Evolutionary conservation across 1,284 basidiomycete species (phyloP).

Genomic region (Ustilago crameri): DNA sequence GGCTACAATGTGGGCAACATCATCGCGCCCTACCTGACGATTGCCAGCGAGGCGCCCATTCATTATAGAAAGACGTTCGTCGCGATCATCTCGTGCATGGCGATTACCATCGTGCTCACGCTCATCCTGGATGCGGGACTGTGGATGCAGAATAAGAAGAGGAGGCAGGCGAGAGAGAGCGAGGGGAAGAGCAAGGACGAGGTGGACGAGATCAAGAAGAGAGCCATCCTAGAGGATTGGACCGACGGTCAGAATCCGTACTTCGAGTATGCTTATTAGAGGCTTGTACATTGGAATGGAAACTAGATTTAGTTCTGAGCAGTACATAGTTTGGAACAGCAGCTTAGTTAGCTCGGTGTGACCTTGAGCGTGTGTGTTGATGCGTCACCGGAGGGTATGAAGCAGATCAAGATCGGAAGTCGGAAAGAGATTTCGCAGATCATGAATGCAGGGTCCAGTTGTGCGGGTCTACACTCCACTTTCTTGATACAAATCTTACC

Average conservation of each 20-base stretch:
- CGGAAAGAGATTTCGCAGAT: conserved; percentile 12
- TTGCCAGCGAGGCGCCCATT: conserved; percentile 58
- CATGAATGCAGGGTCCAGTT: conserved; percentile 25
- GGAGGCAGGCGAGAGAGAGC: conserved; percentile 13
- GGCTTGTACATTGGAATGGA: neutral
- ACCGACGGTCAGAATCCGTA: conserved; percentile 50
- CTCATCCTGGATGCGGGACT: conserved; percentile 32
- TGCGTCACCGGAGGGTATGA: too few species aligned
- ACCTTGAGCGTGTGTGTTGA: too few species aligned
- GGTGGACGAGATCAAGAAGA: conserved; percentile 33
- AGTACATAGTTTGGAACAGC: too few species aligned
- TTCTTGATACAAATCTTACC: neutral
- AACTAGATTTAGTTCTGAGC: too few species aligned
- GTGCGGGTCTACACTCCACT: neutral
- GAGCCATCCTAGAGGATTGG: conserved; percentile 44
- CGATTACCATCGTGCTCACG: conserved; percentile 45
- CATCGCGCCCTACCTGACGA: conserved; percentile 64
- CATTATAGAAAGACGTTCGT: conserved; percentile 72
- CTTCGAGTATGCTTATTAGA: conserved; percentile 41
- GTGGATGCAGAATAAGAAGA: conserved; percentile 37
- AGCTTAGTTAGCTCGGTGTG: too few species aligned
- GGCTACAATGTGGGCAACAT: conserved; percentile 68
- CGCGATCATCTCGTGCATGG: conserved; percentile 68
- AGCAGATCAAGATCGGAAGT: neutral
- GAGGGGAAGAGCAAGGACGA: conserved; percentile 25